A percentile compares a stretch with the other conserved stretches of the same genome.
These are phyloP conservation scores for Chlamydomonas asymmetrica DNA, from an alignment of 139 green algal genomes.

Conservation along the genomic window DNA sequence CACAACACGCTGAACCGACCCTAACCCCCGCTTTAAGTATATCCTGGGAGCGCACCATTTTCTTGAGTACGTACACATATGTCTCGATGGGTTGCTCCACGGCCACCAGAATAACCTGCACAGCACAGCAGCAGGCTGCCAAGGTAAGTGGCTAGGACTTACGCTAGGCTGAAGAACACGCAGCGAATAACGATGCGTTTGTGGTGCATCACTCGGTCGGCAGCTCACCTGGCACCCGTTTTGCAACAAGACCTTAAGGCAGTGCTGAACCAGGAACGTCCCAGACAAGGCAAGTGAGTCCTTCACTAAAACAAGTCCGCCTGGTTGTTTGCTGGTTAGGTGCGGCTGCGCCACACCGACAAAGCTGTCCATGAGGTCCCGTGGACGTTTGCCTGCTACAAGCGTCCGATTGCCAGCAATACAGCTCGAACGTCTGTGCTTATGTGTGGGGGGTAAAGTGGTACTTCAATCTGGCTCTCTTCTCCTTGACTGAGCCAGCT, in stretches of 20 bases:
- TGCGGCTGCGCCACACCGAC: background rate
- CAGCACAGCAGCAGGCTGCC: background rate
- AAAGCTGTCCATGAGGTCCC: background rate
- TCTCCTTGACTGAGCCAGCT: background rate
- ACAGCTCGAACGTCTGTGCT: background rate
- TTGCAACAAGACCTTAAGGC: slow-evolving; percentile 3
- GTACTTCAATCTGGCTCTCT: background rate
- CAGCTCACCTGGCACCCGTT: background rate
- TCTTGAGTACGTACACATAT: slow-evolving; percentile 12
- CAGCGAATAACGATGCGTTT: background rate
- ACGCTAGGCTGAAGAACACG: no score
- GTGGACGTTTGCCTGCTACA: no score
- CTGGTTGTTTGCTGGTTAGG: background rate
- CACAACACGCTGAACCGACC: background rate
- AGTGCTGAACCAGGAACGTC: slow-evolving; percentile 19
- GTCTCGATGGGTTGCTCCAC: slow-evolving; percentile 21
- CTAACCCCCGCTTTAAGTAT: background rate
- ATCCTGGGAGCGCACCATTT: slow-evolving; percentile 33
- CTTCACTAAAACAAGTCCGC: slow-evolving; percentile 3
- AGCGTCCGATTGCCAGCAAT: background rate
- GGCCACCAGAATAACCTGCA: slow-evolving; percentile 22
- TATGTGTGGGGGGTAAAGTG: background rate
- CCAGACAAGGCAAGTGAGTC: slow-evolving; percentile 10
- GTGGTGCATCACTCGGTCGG: no score
- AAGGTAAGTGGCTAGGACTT: no score